These are phyloP conservation scores for Colletotrichum chlorophyti DNA, from an alignment of 2,329 filamentous ascomycete species.

Conservation along the genomic window DNA sequence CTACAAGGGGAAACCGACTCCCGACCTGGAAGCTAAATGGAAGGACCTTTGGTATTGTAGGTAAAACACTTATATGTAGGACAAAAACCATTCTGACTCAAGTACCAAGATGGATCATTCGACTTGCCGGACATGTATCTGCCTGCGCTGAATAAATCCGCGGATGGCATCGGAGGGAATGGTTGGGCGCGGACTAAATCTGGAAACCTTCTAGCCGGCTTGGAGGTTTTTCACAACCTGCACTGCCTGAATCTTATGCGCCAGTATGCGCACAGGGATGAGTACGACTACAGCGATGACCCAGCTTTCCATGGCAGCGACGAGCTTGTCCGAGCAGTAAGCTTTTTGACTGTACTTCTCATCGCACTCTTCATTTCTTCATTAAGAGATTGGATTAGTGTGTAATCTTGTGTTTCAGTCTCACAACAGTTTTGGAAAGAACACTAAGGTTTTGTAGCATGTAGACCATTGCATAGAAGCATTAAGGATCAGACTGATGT, in stretches of 20 bases:
- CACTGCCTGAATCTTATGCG: slow-evolving; percentile 56
- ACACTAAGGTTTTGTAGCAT: not conserved
- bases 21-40: slow-evolving; percentile 9
- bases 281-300: slow-evolving; percentile 12
- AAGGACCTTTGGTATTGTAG: slow-evolving; percentile 16
- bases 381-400: not conserved
- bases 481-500: slow-evolving; percentile 5
- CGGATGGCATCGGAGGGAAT: not conserved
- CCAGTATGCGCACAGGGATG: slow-evolving; percentile 10
- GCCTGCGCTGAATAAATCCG: slow-evolving; percentile 5
- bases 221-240: slow-evolving; percentile 64
- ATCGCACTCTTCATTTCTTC: not conserved
- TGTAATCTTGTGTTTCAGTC: too few relatives aligned
- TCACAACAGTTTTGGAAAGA: not conserved
- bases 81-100: not conserved
- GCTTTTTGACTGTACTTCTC: not conserved
- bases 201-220: slow-evolving; percentile 37
- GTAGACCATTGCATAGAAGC: slow-evolving; percentile 21
- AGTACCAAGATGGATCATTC: slow-evolving; percentile 5
- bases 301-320: slow-evolving; percentile 11
- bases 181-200: slow-evolving; percentile 6
- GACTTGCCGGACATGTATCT: slow-evolving; percentile 5
- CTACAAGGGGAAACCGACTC: slow-evolving; percentile 18
- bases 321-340: slow-evolving; percentile 14
- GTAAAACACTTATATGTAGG: not conserved